A percentile compares a stretch with the other conserved stretches of the same genome.
phyloP scores from a whole-genome alignment of 257 asterid species.

The Solanum paucissectum region DNA sequence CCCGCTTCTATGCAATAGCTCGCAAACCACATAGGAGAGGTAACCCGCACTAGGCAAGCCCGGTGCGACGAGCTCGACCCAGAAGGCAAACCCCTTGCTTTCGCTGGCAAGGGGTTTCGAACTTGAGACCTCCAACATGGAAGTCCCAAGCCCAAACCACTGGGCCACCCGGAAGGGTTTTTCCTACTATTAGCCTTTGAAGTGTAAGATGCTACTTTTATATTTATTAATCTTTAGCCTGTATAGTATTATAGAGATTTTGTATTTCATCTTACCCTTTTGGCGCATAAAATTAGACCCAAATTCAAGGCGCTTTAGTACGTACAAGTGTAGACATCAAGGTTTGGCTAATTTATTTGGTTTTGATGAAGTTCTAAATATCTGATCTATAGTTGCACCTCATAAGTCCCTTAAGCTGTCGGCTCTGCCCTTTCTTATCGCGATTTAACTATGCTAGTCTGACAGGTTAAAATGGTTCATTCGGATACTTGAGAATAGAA shows the following conservation, averaged over 20 bases:
- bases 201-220: not conserved
- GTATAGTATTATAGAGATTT: not conserved
- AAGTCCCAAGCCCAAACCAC: no score
- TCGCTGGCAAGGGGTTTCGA: no score
- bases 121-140: no score
- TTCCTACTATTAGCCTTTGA: not conserved
- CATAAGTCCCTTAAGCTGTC: not conserved
- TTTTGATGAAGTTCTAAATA: not conserved
- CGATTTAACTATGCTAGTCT: not conserved
- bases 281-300: not conserved
- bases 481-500: not conserved
- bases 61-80: no score
- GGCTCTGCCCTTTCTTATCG: not conserved
- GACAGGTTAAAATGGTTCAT: not conserved
- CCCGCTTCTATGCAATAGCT: no score
- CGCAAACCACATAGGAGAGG: no score
- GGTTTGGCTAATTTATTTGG: not conserved
- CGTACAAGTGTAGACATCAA: not conserved
- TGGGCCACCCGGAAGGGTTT: no score
- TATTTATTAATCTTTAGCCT: not conserved
- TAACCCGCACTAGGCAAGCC: no score
- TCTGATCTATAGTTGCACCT: not conserved
- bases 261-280: not conserved
- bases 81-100: no score
- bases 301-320: not conserved